Base-by-base conservation (phyloP, 352 stramenopile genomes). In the Phytophthora rubi region DNA sequence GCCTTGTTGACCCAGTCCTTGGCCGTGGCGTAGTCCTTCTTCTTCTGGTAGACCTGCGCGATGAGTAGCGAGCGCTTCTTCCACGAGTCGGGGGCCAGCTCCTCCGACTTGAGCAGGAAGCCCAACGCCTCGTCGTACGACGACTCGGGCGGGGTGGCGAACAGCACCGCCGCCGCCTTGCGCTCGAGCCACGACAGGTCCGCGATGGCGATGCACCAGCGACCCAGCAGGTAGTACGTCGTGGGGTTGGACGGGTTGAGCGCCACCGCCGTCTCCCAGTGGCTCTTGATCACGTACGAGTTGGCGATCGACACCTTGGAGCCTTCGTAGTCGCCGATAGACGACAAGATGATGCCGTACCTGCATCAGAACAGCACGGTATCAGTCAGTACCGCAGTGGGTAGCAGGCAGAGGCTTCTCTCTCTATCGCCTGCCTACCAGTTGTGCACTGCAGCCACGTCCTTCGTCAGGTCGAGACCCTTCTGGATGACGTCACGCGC, bases 61-160 rank as follows among this genome's bases (percentile, higher is more conserved):
- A 97, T 88, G 23, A 95, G 79, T 39, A 95, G 51, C 65, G 86
- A 74, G 67, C 94, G 94, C 68, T 91, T 92, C 75, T 95, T 97
- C 89, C 89, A 97, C 63, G 83, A 81, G 60, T 86, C 77, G 0
- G 89, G 85, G 13, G 82, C 67, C 32, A 97, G 70, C 30, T 82
- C 73, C 62, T 97, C 89, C 48, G 82, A 93, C 71, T 95, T 81
- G 16, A 92, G 68, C 42, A 97, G 76, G 60, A 89, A 93, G 45
- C 52, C 60, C 13, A 97, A 73, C 33, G 90, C 88, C 54, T 97
- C 88, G 42, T 94, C 79, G 66, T 94, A 97, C 35, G 89, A 90
- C 3, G 88, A 92, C 62, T 89, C 75, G 9, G 90, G 90, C 15
- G 90, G 90, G 23, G 88, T 79, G 28, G 88, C 88, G 53, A 96